Evolutionary conservation across 139 green algal genomes (phyloP), one percentile per base, ranked within the genome.

Genomic region (Chlorella sp.): DNA sequence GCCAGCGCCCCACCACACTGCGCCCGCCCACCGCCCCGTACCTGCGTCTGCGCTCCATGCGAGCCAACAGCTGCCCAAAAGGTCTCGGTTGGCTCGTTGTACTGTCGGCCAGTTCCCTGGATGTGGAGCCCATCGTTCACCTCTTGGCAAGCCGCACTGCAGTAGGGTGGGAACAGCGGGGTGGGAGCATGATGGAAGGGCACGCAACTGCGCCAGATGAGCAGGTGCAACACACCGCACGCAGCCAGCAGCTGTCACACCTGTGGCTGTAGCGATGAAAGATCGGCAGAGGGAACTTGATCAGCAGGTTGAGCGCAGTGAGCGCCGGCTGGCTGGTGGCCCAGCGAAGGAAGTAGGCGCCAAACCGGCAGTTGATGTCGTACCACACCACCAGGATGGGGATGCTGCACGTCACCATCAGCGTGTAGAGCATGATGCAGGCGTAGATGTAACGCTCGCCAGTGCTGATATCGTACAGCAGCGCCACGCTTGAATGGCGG

Each of bases 321-420:
- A 62, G 55, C n/a, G 5, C n/a, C 27, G 3, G 8, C 7, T 40
- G 15, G 27, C n/a, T 27, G 3, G 25, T 7, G 3, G 27, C 27
- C 55, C 55, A 62, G 27, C 55, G 55, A 27, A 38, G n/a, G n/a
- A 62, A 62, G 55, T 62, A 62, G 55, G 8, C 55, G 5, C n/a
- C 55, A 62, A 62, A 62, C 55, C 38, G 36, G 55, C 55, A 62
- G 55, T 62, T 62, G 55, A 62, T 62, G 27, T 62, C 55, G 15
- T 62, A 62, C 55, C 55, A 62, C 25, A 62, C 55, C 55, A 62
- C 51, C 51, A 31, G 51, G 19, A 59, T 23, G 17, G 17, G 6
- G 51, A 8, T 17, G 27, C 19, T 8, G 17, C 51, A 23, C 29
- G 14, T 59, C 55, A 62, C 55, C 27, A 62, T 62, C 25, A 62